These are phyloP conservation scores for Cordyceps farinosa DNA, from an alignment of 2,329 filamentous ascomycete genomes.

Conservation along the genomic window DNA sequence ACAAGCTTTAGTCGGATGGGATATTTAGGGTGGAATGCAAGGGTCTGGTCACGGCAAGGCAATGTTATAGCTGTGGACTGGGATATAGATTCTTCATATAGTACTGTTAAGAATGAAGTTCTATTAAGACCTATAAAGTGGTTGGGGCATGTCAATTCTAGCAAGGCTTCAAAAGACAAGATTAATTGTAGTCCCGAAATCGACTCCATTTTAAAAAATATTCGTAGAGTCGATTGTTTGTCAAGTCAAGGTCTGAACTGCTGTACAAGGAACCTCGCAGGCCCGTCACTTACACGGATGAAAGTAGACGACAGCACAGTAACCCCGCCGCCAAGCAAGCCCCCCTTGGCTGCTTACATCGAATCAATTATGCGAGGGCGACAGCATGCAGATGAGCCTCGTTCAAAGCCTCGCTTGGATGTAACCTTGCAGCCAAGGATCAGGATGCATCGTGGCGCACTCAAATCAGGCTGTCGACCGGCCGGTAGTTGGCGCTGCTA, in stretches of 20 bases:
- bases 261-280: too few species aligned
- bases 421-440: not conserved
- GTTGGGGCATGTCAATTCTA: too few species aligned
- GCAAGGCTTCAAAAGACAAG: too few species aligned
- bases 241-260: too few species aligned
- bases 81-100: not conserved
- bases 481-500: not conserved
- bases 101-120: not conserved
- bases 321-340: not conserved
- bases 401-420: not conserved
- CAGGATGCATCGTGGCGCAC: not conserved
- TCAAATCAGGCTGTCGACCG: not conserved
- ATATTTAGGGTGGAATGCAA: not conserved
- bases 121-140: too few species aligned
- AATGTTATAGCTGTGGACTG: not conserved
- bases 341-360: not conserved
- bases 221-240: too few species aligned
- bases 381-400: not conserved
- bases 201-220: too few species aligned
- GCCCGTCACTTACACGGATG: not conserved
- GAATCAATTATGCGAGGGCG: not conserved
- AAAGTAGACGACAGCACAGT: not conserved
- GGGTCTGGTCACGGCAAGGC: not conserved
- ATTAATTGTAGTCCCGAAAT: too few species aligned
- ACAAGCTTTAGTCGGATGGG: not conserved